Base-by-base conservation (phyloP, 2,329 filamentous ascomycete species). In the Clarireedia monteithiana region DNA sequence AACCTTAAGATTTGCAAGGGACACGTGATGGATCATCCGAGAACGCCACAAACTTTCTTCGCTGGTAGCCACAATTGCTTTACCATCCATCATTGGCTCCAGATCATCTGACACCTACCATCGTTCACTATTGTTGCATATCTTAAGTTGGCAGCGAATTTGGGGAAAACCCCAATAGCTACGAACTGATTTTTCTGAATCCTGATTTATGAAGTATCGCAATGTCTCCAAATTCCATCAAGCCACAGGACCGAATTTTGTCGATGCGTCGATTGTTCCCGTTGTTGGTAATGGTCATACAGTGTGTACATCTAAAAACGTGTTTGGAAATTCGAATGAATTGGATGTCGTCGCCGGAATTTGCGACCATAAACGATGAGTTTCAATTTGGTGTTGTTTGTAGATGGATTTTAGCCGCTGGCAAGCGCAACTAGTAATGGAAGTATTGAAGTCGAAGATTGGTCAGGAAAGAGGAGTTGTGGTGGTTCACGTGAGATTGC, bases 61-160 rank as follows among this genome's bases (percentile, higher is more conserved):
- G 4, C 5, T n/a, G n/a, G 9, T n/a, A 42, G 39, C 39, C 15
- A 20, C 39, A 42, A 20, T 14, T 42, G 15, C 39, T 20, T 10
- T 15, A 42, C 7, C 39, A 42, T 42, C 7, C 39, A 42, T 42
- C 39, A 42, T 42, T 42, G 39, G 39, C 17, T 20, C 15, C 15
- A 42, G 17, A 20, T 42, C 39, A 42, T 42, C 39, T 42, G 39
- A 42, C 39, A 17, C 3, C 39, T 42, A 42, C 39, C 14, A 6
- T 42, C 20, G 20, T 20, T 20, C 20, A 20, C 20, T 20, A 20
- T 42, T 42, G 39, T 42, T 42, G 39, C 39, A 42, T n/a, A 20
- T 42, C 39, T 42, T 5, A 81, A 42, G 39, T 42, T 42, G 39
- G 15, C 39, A 42, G 39, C 39, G 39, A n/a, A 42, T n/a, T 42